Evolutionary conservation across 2,329 filamentous ascomycete genomes (phyloP), one percentile per base, ranked within the genome.

Genomic region (Zarea fungicola): DNA sequence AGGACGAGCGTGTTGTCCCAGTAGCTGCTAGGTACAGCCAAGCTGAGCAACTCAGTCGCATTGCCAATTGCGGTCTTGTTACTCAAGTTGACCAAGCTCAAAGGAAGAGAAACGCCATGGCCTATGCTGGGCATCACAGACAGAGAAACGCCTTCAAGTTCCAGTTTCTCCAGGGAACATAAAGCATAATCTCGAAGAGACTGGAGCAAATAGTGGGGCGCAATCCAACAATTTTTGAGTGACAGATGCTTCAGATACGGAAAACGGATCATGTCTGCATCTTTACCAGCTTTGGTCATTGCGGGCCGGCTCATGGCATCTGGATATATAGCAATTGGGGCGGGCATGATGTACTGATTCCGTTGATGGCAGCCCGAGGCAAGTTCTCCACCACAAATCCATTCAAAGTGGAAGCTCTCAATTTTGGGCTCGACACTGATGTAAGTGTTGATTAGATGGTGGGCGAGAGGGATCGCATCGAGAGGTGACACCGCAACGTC

Each of bases 191-290:
- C 60, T 3, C 66, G 65, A 50, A 83, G 65, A 44, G 83, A 71
- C 10, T 72, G 66, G 26, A 74, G 58, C 26, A 87, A 69, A 2
- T 81, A 70, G 34, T 75, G 68, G 0, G 84, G 83, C 3, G 76
- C 76, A 11, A 81, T 68, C 83, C 84, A 88, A 64, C 84, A 87
- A 56, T 88, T 88, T 55, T 79, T 79, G 8, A 88, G 66, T 0
- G 76, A 82, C 3, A 89, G 62, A 42, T 80, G 69, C 52, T 78
- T 69, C 21, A 87, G 62, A 56, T 78, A 63, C 3, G 77, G 78
- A 37, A 89, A 72, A 1, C 62, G 61, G n/a, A 83, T 60, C 6
- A 82, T 50, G 23, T 65, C 60, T 1, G 8, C 2, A 28, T 50
- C 48, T 5, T 10, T 7, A 18, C 67, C 58, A 31, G 62, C 57